Base-by-base conservation (phyloP, 257 asterid species). In the Solanum virginianum region DNA sequence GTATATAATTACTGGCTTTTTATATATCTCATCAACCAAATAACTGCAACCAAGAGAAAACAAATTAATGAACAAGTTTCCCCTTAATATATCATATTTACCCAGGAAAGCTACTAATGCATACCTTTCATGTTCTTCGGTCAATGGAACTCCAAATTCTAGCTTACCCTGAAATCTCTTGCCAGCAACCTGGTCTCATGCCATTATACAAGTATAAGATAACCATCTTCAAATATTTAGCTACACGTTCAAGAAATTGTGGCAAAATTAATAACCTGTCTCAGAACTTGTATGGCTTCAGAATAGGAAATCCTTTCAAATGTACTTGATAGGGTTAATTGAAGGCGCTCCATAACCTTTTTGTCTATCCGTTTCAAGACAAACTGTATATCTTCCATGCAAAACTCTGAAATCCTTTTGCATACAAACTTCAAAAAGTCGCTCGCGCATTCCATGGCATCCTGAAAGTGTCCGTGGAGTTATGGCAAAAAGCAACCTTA, bases 91-190 rank as follows among this genome's bases (percentile, higher is more conserved):
- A 39, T 12, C 43, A 43, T 41, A 82, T 22, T 59, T 59, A 43
- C 51, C 18, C 47, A 6, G 41, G 72, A 41, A 43, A 71, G 82
- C 36, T 65, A 60, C 47, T 29, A 65, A 53, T 20, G 7, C 63
- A 12, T 86, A 93, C 98, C 94, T 90, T 91, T 93, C 95, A 24
- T 96, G 97, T 91, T 95, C 99, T 89, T 96, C 99, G 4, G 87
- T 84, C 80, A 96, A 92, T 84, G 91, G 13, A 80, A 60, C 88
- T 20, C 99, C 98, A 94, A 94, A 96, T 85, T 94, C 92, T 32
- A 92, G 84, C 86, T 84, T 87, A 41, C 86, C 56, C 13, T 90
- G 90, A 39, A 90, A 92, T 43, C 69, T 90, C 70, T 88, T 90
- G 70, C 59, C 87, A 1, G 91, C 70, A 26, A 59, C 93, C 97